Evolutionary conservation across 805 yeast genomes (phyloP).

Genomic region (Ogataea pilisensis): DNA sequence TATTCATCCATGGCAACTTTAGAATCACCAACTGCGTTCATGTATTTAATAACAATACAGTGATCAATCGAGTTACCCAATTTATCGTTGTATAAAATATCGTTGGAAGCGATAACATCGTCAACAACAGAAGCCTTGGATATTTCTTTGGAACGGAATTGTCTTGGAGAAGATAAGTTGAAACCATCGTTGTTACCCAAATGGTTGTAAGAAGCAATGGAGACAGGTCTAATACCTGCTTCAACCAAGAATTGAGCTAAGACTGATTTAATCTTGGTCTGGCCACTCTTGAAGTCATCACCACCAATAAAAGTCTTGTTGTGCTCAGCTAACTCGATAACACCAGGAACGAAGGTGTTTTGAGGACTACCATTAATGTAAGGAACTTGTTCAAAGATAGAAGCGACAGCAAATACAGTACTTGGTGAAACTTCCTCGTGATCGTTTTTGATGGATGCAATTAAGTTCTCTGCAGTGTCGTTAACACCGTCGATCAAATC

Average conservation of each 20-base stretch:
- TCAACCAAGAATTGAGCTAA: conserved; percentile 93
- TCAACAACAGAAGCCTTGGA: conserved; percentile 91
- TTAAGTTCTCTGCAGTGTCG: conserved; percentile 79
- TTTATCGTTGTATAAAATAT: conserved; percentile 77
- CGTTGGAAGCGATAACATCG: conserved; percentile 86
- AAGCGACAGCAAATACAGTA: conserved; percentile 90
- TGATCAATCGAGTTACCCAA: conserved; percentile 80
- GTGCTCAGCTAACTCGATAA: conserved; percentile 80
- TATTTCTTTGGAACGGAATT: conserved; percentile 93
- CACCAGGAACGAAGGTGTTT: conserved; percentile 96
- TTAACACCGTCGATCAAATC: conserved; percentile 75
- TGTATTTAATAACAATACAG: conserved; percentile 90
- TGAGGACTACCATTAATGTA: conserved; percentile 97
- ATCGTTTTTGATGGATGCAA: conserved; percentile 68
- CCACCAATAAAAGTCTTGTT: conserved; percentile 83
- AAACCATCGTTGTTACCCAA: conserved; percentile 95
- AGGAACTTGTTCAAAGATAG: conserved; percentile 82
- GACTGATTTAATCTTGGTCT: conserved; percentile 93
- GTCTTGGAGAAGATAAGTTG: conserved; percentile 86
- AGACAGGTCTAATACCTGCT: conserved; percentile 93
- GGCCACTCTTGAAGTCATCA: conserved; percentile 96
- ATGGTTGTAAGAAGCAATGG: conserved; percentile 94
- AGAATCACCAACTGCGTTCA: conserved; percentile 93
- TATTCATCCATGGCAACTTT: conserved; percentile 99
- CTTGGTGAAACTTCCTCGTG: conserved; percentile 89